Conservation (phyloP, 495 filamentous ascomycete species). For the Penicillium canariense region DNA sequence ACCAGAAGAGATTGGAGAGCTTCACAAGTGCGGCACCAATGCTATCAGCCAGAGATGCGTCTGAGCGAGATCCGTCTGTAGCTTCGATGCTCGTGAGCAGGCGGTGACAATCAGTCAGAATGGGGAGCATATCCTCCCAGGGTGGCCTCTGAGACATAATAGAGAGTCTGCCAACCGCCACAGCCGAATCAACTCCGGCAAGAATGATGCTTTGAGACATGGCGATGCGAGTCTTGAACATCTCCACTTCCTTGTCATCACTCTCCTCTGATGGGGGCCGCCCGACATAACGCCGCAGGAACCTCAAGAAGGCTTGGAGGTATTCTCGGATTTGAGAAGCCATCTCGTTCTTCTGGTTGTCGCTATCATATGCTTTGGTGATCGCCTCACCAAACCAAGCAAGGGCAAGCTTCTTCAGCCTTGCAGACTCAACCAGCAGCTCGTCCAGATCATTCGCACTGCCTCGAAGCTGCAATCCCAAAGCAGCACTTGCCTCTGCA, state of each 20-base stretch:
- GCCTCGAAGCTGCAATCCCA: conserved; percentile 62
- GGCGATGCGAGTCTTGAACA: conserved; percentile 31
- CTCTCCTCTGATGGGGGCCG: conserved; percentile 29
- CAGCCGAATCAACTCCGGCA: conserved; percentile 40
- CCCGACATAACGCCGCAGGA: conserved; percentile 48
- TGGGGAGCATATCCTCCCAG: conserved; percentile 42
- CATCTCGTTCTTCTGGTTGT: conserved; percentile 21
- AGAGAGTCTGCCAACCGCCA: conserved; percentile 43
- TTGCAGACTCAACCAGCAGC: conserved; percentile 61
- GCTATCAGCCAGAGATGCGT: conserved; percentile 19
- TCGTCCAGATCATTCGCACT: conserved; percentile 66
- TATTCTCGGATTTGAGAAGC: conserved; percentile 34
- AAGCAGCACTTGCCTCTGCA: conserved; percentile 40
- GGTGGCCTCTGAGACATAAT: conserved; percentile 37
- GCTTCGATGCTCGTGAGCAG: conserved; percentile 38
- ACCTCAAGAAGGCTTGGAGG: conserved; percentile 40
- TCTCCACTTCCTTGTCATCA: conserved; percentile 30
- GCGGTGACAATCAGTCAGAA: conserved; percentile 38
- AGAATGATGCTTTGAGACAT: conserved; percentile 39
- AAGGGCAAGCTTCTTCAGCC: conserved; percentile 59
- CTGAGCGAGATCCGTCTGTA: conserved; percentile 20
- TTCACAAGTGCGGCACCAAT: conserved; percentile 39
- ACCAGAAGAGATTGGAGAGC: conserved; percentile 79
- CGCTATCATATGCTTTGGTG: conserved; percentile 22
- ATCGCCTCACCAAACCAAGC: conserved; percentile 47